Evolutionary conservation across 2,329 filamentous ascomycete genomes (phyloP).

Genomic region (Talaromyces sp.): DNA sequence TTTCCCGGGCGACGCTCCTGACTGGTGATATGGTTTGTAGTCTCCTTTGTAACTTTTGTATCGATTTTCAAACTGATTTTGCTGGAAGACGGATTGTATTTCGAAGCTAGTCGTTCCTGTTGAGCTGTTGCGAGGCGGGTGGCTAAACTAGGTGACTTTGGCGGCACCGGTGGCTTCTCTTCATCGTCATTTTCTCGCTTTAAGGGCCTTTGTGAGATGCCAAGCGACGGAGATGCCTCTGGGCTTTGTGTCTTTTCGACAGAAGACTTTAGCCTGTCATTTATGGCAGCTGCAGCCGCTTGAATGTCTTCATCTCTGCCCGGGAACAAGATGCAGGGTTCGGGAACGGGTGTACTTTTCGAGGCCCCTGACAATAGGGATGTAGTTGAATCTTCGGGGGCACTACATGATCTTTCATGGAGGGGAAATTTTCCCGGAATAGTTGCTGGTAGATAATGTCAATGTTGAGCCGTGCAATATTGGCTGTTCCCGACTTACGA

Average conservation of each 20-base stretch:
- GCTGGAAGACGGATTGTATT: background rate
- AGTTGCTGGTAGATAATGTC: conserved; percentile 17
- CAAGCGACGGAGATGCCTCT: background rate
- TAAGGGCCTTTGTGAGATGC: background rate
- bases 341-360: conserved; percentile 9
- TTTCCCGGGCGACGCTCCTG: background rate
- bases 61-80: background rate
- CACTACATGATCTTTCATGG: conserved; percentile 22
- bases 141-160: conserved; percentile 20
- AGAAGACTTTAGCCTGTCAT: background rate
- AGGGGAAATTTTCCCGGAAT: conserved; percentile 21
- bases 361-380: conserved; percentile 9
- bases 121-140: conserved; percentile 9
- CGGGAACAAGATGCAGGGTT: conserved; percentile 9
- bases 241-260: background rate
- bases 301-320: conserved; percentile 1
- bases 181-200: background rate
- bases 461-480: background rate
- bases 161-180: conserved; percentile 20
- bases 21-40: background rate
- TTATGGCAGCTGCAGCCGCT: background rate
- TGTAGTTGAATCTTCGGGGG: conserved; percentile 13
- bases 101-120: conserved; percentile 1
- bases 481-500: conserved; percentile 16
- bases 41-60: background rate